Evolutionary conservation across 163 green algal genomes (phyloP), one percentile per base, ranked within the genome.

Genomic region (Coccomyxa subellipsoidea): DNA sequence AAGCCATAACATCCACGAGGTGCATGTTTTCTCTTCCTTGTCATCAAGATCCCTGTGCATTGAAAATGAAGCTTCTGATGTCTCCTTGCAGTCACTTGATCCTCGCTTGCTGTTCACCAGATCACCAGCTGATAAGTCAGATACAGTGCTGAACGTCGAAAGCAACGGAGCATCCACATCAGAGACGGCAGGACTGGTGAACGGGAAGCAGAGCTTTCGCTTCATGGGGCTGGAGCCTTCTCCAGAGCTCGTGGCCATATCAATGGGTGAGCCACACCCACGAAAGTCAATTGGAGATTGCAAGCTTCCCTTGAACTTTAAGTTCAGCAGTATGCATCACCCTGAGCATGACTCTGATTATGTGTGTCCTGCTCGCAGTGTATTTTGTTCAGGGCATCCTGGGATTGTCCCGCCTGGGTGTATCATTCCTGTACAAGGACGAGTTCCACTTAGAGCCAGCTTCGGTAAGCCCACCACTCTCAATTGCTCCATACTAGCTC

Each of bases 351-450:
- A n/a, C n/a, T n/a, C n/a, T n/a, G n/a, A n/a, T n/a, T n/a, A n/a
- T n/a, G n/a, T 73, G 21, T 34, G 29, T 73, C 8, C 66, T 37
- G 32, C 7, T 73, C 25, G 81, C 89, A 95, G 94, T 98, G 10
- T 98, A 98, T 77, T 94, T 97, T 83, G 93, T 96, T 15, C 94
- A 97, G 83, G 95, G 95, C 76, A 94, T 97, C 73, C 87, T 99
- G 38, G 94, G 95, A 2, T 90, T 99, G 53, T 94, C 91, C 6
- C 86, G 94, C 0, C 85, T 99, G 38, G 96, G 95, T 0, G 84
- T 98, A 27, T 94, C 90, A n/a, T 97, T 94, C 81, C 97, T 97
- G 81, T 91, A 98, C 70, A 99, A 99, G 73, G 95, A 98, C 83
- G 91, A 95, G 10, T 85, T 99, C 7, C 79, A 92, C 0, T 83